Conservation (phyloP, 495 filamentous ascomycete species). For the Penicillium malachiteum region DNA sequence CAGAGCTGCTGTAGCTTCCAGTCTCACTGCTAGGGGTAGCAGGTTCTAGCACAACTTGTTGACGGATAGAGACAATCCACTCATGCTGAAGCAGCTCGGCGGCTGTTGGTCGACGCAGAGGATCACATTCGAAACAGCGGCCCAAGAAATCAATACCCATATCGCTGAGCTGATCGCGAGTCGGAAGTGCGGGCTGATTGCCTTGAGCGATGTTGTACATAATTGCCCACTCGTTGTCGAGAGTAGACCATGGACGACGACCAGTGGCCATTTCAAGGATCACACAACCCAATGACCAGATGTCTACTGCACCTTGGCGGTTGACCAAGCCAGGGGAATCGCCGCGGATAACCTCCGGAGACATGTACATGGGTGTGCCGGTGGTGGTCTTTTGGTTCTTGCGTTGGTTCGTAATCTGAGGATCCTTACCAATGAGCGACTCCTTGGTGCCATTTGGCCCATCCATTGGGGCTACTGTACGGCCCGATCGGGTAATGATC, state of each 20-base stretch:
- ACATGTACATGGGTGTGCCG: conserved; percentile 99
- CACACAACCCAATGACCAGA: conserved; percentile 97
- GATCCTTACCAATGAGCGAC: conserved; percentile 29
- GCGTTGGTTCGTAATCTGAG: conserved; percentile 30
- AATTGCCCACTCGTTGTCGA: conserved; percentile 99
- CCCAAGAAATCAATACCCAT: conserved; percentile 84
- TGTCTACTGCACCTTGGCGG: conserved; percentile 87
- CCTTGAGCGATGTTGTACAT: conserved; percentile 99
- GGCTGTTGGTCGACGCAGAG: conserved; percentile 72
- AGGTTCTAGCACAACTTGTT: conserved; percentile 58
- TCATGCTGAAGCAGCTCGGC: conserved; percentile 92
- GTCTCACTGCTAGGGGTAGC: conserved; percentile 46
- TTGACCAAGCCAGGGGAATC: conserved; percentile 50
- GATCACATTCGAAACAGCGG: conserved; percentile 86
- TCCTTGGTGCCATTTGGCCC: conserved; percentile 45
- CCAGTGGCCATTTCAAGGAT: conserved; percentile 98
- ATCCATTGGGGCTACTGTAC: conserved; percentile 69
- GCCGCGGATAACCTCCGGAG: conserved; percentile 95
- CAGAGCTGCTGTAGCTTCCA: conserved; percentile 31
- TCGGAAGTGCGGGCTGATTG: conserved; percentile 82
- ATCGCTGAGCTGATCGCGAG: conserved; percentile 77
- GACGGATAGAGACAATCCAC: conserved; percentile 77
- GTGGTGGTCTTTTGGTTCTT: conserved; percentile 90
- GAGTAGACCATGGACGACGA: conserved; percentile 89
- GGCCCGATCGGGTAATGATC: conserved; percentile 91